Evolutionary conservation across 1,139 yeast genomes (phyloP), one percentile per base, ranked within the genome.

Genomic region (Pichia inconspicua): DNA sequence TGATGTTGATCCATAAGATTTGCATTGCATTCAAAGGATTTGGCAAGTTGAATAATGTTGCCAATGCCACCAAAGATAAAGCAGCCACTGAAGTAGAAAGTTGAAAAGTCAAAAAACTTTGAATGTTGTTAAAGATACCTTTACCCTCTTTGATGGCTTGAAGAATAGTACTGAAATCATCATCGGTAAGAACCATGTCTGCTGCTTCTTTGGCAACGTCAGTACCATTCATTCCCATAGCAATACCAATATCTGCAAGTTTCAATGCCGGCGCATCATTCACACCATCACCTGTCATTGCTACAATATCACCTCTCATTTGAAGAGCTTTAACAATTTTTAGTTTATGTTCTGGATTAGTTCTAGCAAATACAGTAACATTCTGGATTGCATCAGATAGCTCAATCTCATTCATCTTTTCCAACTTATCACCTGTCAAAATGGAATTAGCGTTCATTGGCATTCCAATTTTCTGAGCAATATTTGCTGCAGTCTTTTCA

Each of bases 261-360:
- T 92, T 92, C 60, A 92, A 76, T 5, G 98, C 97, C n/a, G 98
- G 98, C 0, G 98, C 97, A 69, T 92, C 98, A 64, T 92, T 92
- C 28, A 92, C 98, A 68, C 98, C 98, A 67, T 92, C 98, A 56
- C 98, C 98, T 11, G 97, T 92, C 98, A 92, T 92, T 40, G 97
- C 98, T 44, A 92, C 98, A 54, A 90, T 83, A 66, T 92, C 96
- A 43, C 97, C 97, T 59, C 95, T 78, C 62, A 81, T 76, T 66
- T 92, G 97, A 58, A 92, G 74, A 0, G 97, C 97, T 61, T 86
- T 79, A 32, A 92, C 96, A 66, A 92, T 92, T 47, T 85, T 75
- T 52, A 92, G 86, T 66, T 92, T 92, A 70, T 92, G 96, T 63
- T 90, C 96, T 1, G 98, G 98, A 0, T 97, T 84, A 11, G 97